phyloP scores from a whole-genome alignment of 768 basidiomycete species.

The Mycena floridula region DNA sequence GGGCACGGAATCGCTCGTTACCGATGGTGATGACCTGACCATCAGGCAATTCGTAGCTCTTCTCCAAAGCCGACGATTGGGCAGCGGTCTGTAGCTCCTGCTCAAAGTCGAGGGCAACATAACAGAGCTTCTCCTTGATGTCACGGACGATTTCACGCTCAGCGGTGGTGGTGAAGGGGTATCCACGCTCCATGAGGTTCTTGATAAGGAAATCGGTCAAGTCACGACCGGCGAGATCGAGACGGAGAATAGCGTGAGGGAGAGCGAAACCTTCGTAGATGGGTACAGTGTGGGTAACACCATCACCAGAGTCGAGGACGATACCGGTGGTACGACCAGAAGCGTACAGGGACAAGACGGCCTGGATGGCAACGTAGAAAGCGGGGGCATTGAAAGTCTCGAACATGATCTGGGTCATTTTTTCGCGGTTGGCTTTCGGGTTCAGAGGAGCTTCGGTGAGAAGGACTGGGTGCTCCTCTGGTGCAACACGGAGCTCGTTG shows the following conservation, averaged over 20 bases:
- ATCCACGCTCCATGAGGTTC: slow-evolving; percentile 85
- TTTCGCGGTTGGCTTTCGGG: slow-evolving; percentile 89
- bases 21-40: slow-evolving; percentile 96
- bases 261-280: slow-evolving; percentile 71
- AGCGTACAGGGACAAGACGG: slow-evolving; percentile 76
- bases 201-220: slow-evolving; percentile 66
- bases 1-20: slow-evolving; percentile 90
- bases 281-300: slow-evolving; percentile 67
- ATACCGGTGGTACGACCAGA: slow-evolving; percentile 70
- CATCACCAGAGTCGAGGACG: slow-evolving; percentile 71
- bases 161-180: slow-evolving; percentile 90
- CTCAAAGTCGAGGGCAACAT: slow-evolving; percentile 68
- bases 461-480: slow-evolving; percentile 89
- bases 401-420: slow-evolving; percentile 97
- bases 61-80: slow-evolving; percentile 59
- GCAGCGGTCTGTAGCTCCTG: slow-evolving; percentile 69
- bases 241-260: slow-evolving; percentile 63
- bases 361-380: slow-evolving; percentile 90
- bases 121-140: slow-evolving; percentile 91
- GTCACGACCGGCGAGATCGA: slow-evolving; percentile 63
- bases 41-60: slow-evolving; percentile 73
- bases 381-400: slow-evolving; percentile 93
- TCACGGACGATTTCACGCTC: slow-evolving; percentile 94
- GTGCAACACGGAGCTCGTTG: slow-evolving; percentile 91
- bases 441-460: slow-evolving; percentile 91